Base-by-base conservation (phyloP, 164 flowering plant genomes). In the Tetrastigma voinierianum region DNA sequence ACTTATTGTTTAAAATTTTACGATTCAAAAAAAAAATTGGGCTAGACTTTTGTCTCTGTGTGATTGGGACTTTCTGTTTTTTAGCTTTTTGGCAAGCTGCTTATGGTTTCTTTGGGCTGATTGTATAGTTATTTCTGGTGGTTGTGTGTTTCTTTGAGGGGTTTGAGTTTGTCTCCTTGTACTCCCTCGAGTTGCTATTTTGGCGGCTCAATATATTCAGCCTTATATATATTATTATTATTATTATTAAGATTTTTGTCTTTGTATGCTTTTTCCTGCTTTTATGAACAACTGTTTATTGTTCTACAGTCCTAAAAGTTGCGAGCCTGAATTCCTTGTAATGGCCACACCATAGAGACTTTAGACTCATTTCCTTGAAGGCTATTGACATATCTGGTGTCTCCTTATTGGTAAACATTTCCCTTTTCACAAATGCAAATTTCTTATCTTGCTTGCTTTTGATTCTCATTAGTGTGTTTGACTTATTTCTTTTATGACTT, bases 241-340 rank as follows among this genome's bases (percentile, higher is more conserved):
- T n/a, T n/a, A n/a, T n/a, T n/a, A n/a, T n/a, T n/a, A n/a, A n/a
- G n/a, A n/a, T n/a, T n/a, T n/a, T n/a, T n/a, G 40, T 10, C 51
- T 17, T 43, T 13, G 23, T 14, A 15, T 51, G 40, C 18, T 73
- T 49, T 40, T 63, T 14, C 9, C n/a, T 48, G 62, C 11, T 21
- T 12, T 23, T 59, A 16, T 43, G 16, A 19, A 49, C 23, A 15
- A 24, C 49, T 55, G 15, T 12, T 56, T 46, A 54, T 56, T 59
- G 2, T 61, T 58, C 47, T 51, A 52, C 84, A 92, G 97, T 18
- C 71, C 93, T 64, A 88, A 73, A 78, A 81, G 84, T 62, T 88
- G 90, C 74, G 97, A 93, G 60, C 98, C 97, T 15, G 99, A 96
- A 82, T 89, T 96, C 68, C 79, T 96, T 67, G 77, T n/a, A n/a